A percentile compares a stretch with the other conserved stretches of the same genome.
phyloP scores from a whole-genome alignment of 2,329 filamentous ascomycete species.

The Alternaria alternata region DNA sequence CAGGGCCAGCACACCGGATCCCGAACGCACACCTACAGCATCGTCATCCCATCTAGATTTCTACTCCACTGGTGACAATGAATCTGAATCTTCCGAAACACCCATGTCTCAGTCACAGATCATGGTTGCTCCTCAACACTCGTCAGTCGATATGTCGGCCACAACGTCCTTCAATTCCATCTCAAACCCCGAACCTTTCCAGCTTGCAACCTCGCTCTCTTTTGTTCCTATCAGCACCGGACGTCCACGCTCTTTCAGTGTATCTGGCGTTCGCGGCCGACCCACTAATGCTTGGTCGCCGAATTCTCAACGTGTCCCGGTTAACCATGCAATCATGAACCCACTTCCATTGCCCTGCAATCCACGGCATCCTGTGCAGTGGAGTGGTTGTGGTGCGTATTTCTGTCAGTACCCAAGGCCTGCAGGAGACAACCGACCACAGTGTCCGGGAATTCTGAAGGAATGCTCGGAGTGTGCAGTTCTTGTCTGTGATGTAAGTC shows the following conservation, averaged over 20 bases:
- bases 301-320: constrained; percentile 31
- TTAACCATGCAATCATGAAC: constrained; percentile 41
- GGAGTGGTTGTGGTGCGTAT: constrained; percentile 54
- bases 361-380: constrained; percentile 53
- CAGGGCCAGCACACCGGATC: constrained; percentile 29
- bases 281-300: constrained; percentile 39
- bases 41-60: constrained; percentile 31
- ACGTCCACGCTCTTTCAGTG: constrained; percentile 50
- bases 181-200: constrained; percentile 36
- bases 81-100: constrained; percentile 38
- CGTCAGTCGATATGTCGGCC: constrained; percentile 42
- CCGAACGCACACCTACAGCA: constrained; percentile 37
- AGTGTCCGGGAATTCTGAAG: constrained; percentile 48
- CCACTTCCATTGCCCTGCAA: constrained; percentile 51
- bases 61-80: constrained; percentile 34
- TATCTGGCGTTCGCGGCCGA: constrained; percentile 47
- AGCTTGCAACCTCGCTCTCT: constrained; percentile 31
- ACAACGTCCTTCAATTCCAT: constrained; percentile 37
- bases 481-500: constrained; percentile 53
- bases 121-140: constrained; percentile 33
- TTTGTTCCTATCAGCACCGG: constrained; percentile 45
- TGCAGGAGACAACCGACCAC: constrained; percentile 49
- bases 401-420: constrained; percentile 52
- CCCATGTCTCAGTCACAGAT: constrained; percentile 50
- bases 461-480: constrained; percentile 53